Evolutionary conservation across 2,329 filamentous ascomycete genomes (phyloP), one percentile per base, ranked within the genome.

Genomic region (Xylariaceae sp.): DNA sequence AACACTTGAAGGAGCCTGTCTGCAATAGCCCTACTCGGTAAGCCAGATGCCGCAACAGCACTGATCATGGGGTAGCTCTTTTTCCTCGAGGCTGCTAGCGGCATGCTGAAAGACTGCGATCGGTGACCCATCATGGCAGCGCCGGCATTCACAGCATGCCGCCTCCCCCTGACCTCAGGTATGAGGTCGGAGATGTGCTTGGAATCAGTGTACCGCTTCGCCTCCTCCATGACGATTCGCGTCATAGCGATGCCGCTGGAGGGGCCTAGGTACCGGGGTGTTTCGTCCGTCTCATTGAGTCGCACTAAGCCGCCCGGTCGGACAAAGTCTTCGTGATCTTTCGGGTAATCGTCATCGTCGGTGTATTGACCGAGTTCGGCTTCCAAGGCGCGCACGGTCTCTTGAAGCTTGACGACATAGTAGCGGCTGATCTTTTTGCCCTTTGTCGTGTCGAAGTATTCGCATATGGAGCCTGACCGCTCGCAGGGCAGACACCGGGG

Each of bases 221-320:
- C 92, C 69, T 96, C 84, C 67, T 96, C 91, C 87, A 99, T 96
- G 11, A 99, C 85, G 58, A 97, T 78, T 30, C 92, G 84, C 11
- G 91, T 95, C 75, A 97, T 95, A 64, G 90, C 89, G 62, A 96
- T 96, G 52, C 92, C 94, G 67, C 92, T 97, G 43, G 91, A 96
- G 2, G 94, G 89, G 0, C 94, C 94, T 2, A 99, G 75, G 66
- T 94, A 97, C 55, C 92, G 88, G 14, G 89, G 85, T 1, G 81
- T 85, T 69, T 96, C 92, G 66, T 95, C 90, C 48, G 85, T 85
- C 61, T 92, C 89, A 62, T 87, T 85, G 45, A 97, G 82, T 39
- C 86, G 86, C 60, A 97, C 89, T 58, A 92, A 81, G 22, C 90
- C 91, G 18, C 89, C 89, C 0, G 89, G 88, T 18, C 90, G 86